Conservation (phyloP, 306 rosid genomes). For the Cicer yamashitae region DNA sequence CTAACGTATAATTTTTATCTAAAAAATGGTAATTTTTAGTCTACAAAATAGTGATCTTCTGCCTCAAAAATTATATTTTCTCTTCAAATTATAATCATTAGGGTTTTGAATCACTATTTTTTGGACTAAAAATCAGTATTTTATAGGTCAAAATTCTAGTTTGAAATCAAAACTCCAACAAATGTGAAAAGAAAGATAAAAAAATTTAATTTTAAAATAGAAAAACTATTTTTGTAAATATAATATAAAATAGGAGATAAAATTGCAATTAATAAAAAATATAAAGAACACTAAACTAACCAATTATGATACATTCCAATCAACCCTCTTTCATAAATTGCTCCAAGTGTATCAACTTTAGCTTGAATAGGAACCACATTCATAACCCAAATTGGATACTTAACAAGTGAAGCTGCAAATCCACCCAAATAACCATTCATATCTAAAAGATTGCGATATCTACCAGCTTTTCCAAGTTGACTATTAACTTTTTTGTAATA, state of each 20-base stretch:
- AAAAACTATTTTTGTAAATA: no score
- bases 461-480: conserved; percentile 62
- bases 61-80: no score
- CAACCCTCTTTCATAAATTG: conserved; percentile 72
- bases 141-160: no score
- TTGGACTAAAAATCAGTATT: no score
- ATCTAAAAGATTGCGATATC: conserved; percentile 79
- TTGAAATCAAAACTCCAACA: no score
- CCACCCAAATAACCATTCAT: conserved; percentile 91
- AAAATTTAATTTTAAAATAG: no score
- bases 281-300: conserved; percentile 43
- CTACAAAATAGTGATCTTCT: no score
- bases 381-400: conserved; percentile 89
- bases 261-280: not conserved
- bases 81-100: no score
- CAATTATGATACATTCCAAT: conserved; percentile 87
- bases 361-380: conserved; percentile 77
- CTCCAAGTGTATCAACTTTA: conserved; percentile 71
- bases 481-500: conserved; percentile 61
- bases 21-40: no score
- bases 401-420: conserved; percentile 69
- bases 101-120: no score
- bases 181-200: no score
- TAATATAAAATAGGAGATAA: not conserved
- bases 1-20: no score